A percentile compares a stretch with the other conserved stretches of the same genome.
Evolutionary conservation across 2,329 filamentous ascomycete genomes (phyloP).

Genomic region (Colletotrichum zoysiae): DNA sequence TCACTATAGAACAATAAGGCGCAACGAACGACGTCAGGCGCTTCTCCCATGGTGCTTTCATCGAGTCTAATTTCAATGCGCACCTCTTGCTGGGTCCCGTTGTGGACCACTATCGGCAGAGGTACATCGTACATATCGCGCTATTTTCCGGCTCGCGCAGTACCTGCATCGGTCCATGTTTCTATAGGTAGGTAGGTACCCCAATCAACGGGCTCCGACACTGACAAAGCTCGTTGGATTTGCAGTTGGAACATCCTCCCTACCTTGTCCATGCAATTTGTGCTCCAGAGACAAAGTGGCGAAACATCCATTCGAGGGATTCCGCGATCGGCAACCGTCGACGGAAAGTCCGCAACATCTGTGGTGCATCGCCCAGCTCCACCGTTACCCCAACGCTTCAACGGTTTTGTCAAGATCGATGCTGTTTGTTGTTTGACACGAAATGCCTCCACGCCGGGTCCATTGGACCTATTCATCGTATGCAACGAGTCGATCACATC

Average conservation of each 20-base stretch:
- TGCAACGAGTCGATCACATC: background rate
- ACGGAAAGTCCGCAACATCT: background rate
- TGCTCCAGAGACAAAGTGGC: conserved; percentile 6
- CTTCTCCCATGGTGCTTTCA: conserved; percentile 4
- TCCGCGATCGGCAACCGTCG: conserved; percentile 1
- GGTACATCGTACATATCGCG: conserved; percentile 23
- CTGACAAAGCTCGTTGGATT: conserved; percentile 21
- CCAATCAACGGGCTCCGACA: conserved; percentile 31
- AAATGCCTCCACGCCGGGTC: conserved; percentile 1
- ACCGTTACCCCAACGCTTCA: conserved; percentile 12
- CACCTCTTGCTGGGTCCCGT: conserved; percentile 24
- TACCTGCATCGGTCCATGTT: conserved; percentile 37
- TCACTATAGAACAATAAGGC: conserved; percentile 2
- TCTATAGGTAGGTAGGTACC: too few relatives aligned
- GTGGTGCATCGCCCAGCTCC: conserved; percentile 1
- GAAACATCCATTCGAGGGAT: conserved; percentile 5
- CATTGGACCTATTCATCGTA: background rate
- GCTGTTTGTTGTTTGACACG: background rate
- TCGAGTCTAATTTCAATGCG: conserved; percentile 33
- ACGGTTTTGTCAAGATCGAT: background rate
- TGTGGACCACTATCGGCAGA: conserved; percentile 32
- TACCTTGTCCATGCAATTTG: conserved; percentile 8
- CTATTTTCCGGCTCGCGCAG: conserved; percentile 32
- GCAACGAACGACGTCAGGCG: conserved; percentile 18
- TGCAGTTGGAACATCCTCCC: background rate